Conservation (phyloP, 768 basidiomycete species). For the Cubamyces sp. region DNA sequence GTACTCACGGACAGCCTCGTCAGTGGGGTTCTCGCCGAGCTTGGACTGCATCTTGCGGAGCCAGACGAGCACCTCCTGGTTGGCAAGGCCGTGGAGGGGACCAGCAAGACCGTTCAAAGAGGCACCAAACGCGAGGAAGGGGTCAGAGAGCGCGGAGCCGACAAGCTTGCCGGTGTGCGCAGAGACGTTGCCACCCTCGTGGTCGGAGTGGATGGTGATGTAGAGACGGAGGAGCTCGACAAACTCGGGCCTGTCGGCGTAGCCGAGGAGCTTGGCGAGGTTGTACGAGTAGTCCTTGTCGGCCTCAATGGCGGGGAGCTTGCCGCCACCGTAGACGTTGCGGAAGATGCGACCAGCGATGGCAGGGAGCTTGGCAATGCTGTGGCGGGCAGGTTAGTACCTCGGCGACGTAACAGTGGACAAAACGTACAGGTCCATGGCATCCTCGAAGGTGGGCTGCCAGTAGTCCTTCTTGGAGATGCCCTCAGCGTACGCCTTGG, state of each 20-base stretch:
- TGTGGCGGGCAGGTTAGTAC: constrained; percentile 31
- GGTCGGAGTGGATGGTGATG: constrained; percentile 98
- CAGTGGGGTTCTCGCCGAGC: constrained; percentile 83
- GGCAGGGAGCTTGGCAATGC: constrained; percentile 95
- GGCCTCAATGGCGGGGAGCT: constrained; percentile 82
- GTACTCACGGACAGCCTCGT: constrained; percentile 90
- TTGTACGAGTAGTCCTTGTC: constrained; percentile 90
- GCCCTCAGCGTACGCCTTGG: constrained; percentile 91
- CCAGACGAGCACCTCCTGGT: constrained; percentile 97
- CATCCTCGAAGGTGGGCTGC: constrained; percentile 90
- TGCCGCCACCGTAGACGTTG: constrained; percentile 87
- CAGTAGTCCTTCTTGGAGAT: constrained; percentile 96
- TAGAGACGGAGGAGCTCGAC: constrained; percentile 95
- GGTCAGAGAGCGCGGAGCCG: constrained; percentile 94
- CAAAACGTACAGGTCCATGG: constrained; percentile 76
- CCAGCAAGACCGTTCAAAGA: constrained; percentile 96
- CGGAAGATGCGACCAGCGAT: constrained; percentile 93
- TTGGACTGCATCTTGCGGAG: constrained; percentile 89
- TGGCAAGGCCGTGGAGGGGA: constrained; percentile 94
- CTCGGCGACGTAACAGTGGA: background rate
- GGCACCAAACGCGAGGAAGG: constrained; percentile 93
- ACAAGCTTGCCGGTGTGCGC: constrained; percentile 93
- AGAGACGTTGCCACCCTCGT: constrained; percentile 98
- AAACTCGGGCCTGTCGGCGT: constrained; percentile 83
- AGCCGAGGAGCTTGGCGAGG: constrained; percentile 88